Base-by-base conservation (phyloP, 164 flowering plant genomes). In the Stephania japonica region DNA sequence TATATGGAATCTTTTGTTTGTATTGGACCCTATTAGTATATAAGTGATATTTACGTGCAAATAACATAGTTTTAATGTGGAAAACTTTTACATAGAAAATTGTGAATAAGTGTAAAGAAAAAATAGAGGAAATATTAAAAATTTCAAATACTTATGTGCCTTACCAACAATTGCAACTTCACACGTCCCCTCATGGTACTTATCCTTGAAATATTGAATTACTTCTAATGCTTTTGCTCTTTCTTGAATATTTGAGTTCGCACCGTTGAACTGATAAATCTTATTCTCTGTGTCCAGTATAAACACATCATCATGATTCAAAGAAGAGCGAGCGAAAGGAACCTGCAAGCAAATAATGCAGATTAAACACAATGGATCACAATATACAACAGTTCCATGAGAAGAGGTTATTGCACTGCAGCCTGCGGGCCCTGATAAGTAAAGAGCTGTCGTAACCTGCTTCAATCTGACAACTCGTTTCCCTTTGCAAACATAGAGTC, bases 261-360 rank as follows among this genome's bases (percentile, higher is more conserved):
- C 97, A 68, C 99, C 99, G 85, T 96, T 96, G 83, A 96, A 96
- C 81, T 96, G 99, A 84, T 87, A 96, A 62, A 96, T 91, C 83
- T 96, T 96, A 9, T 85, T 80, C 80, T 92, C 78, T 6, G 97
- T 89, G 72, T 96, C 98, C 76, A 96, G 80, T 69, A 96, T 93
- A 84, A 96, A 96, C 12, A 96, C 97, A 91, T 96, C 99, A 82
- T 96, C 99, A 75, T 96, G 99, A 85, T 93, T 96, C 74, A 96
- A 73, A 25, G 97, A 90, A 65, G 99, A 92, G 50, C 99, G 90
- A 68, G 90, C 87, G 85, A 92, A 92, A 27, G 98, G 96, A 78
- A 96, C 92, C 99, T 96, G 89, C 76, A 81, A 63, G 76, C 67
- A 68, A 83, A 71, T 77, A 42, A 75, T 53, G 21, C 62, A 68